phyloP scores from a whole-genome alignment of 2,329 filamentous ascomycete species.

The Dactylella cylindrospora region DNA sequence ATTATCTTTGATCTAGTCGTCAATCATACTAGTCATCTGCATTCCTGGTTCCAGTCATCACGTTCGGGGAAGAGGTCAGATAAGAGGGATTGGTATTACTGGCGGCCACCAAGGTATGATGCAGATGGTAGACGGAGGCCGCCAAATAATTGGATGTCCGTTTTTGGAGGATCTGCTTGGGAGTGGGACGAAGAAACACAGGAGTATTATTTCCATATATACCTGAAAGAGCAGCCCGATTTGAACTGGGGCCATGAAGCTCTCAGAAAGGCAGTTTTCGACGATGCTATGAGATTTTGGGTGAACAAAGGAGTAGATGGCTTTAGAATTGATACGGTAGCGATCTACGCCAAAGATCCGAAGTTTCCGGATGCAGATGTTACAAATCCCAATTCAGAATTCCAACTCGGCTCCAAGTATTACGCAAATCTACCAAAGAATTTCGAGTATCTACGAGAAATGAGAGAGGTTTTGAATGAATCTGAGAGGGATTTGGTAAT shows the following conservation, averaged over 20 bases:
- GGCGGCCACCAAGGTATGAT: conserved; percentile 62
- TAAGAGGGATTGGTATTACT: conserved; percentile 67
- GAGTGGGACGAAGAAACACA: conserved; percentile 57
- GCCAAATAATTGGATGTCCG: conserved; percentile 60
- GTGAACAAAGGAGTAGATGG: no score
- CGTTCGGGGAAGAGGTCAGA: conserved; percentile 57
- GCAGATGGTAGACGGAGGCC: conserved; percentile 59
- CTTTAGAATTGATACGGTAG: no score
- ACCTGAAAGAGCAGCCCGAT: conserved; percentile 73
- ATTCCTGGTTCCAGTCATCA: conserved; percentile 62
- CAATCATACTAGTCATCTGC: conserved; percentile 72
- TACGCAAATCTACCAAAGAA: conserved; percentile 16
- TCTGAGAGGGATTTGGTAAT: conserved; percentile 8
- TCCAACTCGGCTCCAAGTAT: conserved; percentile 40
- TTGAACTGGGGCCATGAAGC: conserved; percentile 77
- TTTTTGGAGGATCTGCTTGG: conserved; percentile 56
- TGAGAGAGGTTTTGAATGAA: conserved; percentile 1
- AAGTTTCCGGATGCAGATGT: no score
- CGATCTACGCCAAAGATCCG: no score
- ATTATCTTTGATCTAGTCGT: conserved; percentile 74
- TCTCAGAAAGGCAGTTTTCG: conserved; percentile 70
- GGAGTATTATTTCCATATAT: conserved; percentile 64
- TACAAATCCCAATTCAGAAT: no score
- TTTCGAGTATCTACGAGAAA: conserved; percentile 8
- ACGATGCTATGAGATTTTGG: no score